These are phyloP conservation scores for Fusarium irregulare DNA, from an alignment of 2,329 filamentous ascomycete species.

Conservation along the genomic window DNA sequence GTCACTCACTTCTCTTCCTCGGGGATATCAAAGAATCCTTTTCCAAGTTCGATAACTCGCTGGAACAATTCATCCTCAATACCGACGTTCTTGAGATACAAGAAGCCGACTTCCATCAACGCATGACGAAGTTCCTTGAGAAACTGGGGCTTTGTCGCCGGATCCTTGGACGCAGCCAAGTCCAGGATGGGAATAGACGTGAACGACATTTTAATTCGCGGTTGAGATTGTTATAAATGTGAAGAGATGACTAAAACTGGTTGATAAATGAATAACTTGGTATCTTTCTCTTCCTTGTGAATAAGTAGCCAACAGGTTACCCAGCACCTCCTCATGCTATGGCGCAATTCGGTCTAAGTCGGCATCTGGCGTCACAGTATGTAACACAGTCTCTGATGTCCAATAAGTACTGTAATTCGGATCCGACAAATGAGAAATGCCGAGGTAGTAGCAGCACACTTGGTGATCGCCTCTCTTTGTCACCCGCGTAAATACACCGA, in stretches of 20 bases:
- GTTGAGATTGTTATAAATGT: background rate
- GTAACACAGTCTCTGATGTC: background rate
- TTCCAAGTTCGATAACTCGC: conserved; percentile 74
- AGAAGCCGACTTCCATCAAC: conserved; percentile 86
- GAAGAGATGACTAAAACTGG: conserved; percentile 8
- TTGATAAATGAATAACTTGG: conserved; percentile 38
- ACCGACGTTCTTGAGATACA: conserved; percentile 85
- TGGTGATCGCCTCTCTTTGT: conserved; percentile 35
- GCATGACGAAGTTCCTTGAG: conserved; percentile 77
- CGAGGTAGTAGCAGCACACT: conserved; percentile 28
- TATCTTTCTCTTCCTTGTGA: conserved; percentile 30
- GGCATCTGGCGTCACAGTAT: background rate
- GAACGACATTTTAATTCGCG: conserved; percentile 68
- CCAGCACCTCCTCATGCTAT: conserved; percentile 46
- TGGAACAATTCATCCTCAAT: conserved; percentile 73
- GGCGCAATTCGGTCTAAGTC: conserved; percentile 51
- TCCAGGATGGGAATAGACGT: conserved; percentile 82
- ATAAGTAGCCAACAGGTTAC: conserved; percentile 24
- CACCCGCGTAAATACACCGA: conserved; percentile 9
- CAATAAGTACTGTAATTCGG: conserved; percentile 6
- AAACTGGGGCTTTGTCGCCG: conserved; percentile 77
- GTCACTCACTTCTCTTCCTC: conserved; percentile 74
- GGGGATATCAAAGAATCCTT: conserved; percentile 81
- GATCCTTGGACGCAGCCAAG: conserved; percentile 72
- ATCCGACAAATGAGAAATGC: conserved; percentile 30